phyloP scores from a whole-genome alignment of 108 stramenopile genomes.

The Mediolabrus comicus region DNA sequence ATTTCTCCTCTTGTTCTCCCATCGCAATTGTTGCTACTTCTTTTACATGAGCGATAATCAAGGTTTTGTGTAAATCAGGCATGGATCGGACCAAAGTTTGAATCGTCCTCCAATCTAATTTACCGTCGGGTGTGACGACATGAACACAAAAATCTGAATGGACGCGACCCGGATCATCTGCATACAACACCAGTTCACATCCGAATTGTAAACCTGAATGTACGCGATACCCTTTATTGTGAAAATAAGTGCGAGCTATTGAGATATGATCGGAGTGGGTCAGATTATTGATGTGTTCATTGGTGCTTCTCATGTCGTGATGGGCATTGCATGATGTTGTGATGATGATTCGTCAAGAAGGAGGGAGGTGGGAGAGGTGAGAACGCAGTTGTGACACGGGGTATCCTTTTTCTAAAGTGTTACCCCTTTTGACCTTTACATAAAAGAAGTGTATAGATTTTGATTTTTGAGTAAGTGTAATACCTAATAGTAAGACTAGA shows the following conservation, averaged over 20 bases:
- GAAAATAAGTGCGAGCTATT: slow-evolving; percentile 65
- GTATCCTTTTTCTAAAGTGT: no score
- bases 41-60: slow-evolving; percentile 63
- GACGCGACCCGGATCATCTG: slow-evolving; percentile 73
- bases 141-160: slow-evolving; percentile 91
- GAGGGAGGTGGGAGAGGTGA: no score
- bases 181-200: slow-evolving; percentile 84
- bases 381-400: no score
- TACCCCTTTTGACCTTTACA: no score
- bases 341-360: no score
- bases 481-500: no score
- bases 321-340: no score
- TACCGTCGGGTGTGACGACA: slow-evolving; percentile 42
- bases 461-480: no score
- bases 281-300: not conserved
- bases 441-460: no score
- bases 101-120: slow-evolving; percentile 70
- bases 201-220: slow-evolving; percentile 90
- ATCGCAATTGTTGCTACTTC: not conserved
- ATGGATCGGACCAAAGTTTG: slow-evolving; percentile 81
- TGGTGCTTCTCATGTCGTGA: not conserved
- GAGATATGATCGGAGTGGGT: slow-evolving; percentile 47
- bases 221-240: slow-evolving; percentile 79
- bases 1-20: slow-evolving; percentile 7
- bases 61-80: slow-evolving; percentile 80